A percentile compares a stretch with the other conserved stretches of the same genome.
Conservation (phyloP, 306 rosid genomes). For the cucumber (Cucumis sativus) region DNA sequence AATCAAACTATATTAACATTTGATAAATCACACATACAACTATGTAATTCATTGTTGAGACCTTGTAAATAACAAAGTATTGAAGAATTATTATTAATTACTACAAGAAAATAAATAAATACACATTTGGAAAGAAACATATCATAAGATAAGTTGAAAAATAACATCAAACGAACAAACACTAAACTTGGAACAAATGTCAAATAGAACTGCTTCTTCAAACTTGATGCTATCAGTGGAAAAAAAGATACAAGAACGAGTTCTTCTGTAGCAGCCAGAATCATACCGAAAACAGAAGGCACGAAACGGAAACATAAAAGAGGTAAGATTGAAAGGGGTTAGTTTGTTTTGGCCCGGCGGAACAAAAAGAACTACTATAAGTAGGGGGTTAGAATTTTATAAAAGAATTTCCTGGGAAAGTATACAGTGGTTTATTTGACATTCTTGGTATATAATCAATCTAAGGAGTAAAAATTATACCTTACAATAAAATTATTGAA, state of each 20-base stretch:
- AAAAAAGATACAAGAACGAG: neutral
- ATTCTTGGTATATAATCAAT: slow-evolving; percentile 30
- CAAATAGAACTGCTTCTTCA: neutral
- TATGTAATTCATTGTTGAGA: neutral
- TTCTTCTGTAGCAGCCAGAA: neutral
- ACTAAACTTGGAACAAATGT: neutral
- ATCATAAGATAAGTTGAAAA: neutral
- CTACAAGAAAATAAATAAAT: neutral
- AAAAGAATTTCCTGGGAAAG: slow-evolving; percentile 19
- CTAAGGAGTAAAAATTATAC: slow-evolving; percentile 13
- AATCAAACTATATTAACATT: neutral
- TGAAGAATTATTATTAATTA: neutral
- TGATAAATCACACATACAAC: neutral
- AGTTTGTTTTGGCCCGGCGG: neutral
- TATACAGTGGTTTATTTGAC: slow-evolving; percentile 38
- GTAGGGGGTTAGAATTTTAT: slow-evolving; percentile 17
- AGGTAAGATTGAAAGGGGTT: neutral
- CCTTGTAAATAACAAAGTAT: neutral
- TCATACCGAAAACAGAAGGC: neutral
- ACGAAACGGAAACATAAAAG: neutral
- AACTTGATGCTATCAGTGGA: neutral
- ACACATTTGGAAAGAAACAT: neutral
- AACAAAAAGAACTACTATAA: slow-evolving; percentile 1
- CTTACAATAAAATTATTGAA: slow-evolving; percentile 24
- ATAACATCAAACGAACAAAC: neutral